phyloP scores from a whole-genome alignment of 345 rosid species.

The Atalantia buxifolia region DNA sequence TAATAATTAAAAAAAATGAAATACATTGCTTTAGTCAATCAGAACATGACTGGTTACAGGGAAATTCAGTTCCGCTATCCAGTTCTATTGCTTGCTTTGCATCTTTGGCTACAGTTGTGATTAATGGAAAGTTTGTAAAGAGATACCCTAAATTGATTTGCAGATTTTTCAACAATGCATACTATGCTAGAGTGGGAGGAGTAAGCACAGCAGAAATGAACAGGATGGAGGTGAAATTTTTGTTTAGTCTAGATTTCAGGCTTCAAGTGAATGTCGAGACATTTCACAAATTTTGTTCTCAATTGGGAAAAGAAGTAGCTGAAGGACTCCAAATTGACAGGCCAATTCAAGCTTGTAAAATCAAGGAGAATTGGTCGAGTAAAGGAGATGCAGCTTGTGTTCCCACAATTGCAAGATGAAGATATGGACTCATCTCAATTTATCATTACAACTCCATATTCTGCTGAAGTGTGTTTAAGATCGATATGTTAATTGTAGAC shows the following conservation, averaged over 20 bases:
- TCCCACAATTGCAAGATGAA: slow-evolving; percentile 48
- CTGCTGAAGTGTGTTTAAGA: slow-evolving; percentile 1
- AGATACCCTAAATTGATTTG: slow-evolving; percentile 6
- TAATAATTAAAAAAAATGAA: too few species aligned
- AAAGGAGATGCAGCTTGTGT: slow-evolving; percentile 53
- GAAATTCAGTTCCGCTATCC: background rate
- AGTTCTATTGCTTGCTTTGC: background rate
- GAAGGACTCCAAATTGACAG: slow-evolving; percentile 50
- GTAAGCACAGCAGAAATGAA: slow-evolving; percentile 77
- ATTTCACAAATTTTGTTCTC: slow-evolving; percentile 55
- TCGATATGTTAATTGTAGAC: slow-evolving; percentile 14
- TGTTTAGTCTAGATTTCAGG: slow-evolving; percentile 78
- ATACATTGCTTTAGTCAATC: too few species aligned
- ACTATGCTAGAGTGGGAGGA: slow-evolving; percentile 93
- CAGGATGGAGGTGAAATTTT: slow-evolving; percentile 75
- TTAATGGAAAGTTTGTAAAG: background rate
- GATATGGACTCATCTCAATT: slow-evolving; percentile 3
- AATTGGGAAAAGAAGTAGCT: slow-evolving; percentile 51
- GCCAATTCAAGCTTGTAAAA: slow-evolving; percentile 48
- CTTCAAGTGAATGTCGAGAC: slow-evolving; percentile 67
- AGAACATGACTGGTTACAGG: background rate
- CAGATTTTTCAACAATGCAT: slow-evolving; percentile 89
- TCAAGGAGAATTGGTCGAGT: slow-evolving; percentile 53
- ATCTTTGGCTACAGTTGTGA: background rate
- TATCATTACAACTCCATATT: slow-evolving; percentile 13